A percentile compares a stretch with the other conserved stretches of the same genome.
These are phyloP conservation scores for Eucalyptus pumila DNA, from an alignment of 345 rosid genomes.

Conservation along the genomic window DNA sequence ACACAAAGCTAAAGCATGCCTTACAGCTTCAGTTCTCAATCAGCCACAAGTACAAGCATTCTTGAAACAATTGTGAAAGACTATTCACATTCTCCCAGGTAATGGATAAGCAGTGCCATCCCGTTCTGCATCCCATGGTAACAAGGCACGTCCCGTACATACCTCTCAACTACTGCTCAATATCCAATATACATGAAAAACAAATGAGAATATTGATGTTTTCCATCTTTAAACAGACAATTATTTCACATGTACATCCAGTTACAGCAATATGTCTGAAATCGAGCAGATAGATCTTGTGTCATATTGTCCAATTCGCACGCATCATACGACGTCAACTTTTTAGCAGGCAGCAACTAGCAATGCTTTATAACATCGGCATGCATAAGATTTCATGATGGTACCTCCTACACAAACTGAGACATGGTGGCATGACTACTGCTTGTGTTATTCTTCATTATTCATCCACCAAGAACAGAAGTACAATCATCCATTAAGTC, in stretches of 20 bases:
- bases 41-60: not conserved
- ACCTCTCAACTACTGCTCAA: not conserved
- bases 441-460: not conserved
- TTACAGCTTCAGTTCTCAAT: not conserved
- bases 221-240: not conserved
- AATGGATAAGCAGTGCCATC: not conserved
- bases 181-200: not conserved
- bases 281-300: not conserved
- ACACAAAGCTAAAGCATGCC: not conserved
- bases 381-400: not conserved
- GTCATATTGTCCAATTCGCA: not conserved
- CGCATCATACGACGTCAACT: not conserved
- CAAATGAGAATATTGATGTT: not conserved
- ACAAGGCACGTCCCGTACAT: not conserved
- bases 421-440: not conserved
- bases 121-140: not conserved
- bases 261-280: not conserved
- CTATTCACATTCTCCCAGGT: not conserved
- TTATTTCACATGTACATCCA: not conserved
- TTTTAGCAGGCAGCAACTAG: not conserved
- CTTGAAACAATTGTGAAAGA: not conserved
- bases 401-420: not conserved
- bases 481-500: not conserved
- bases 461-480: not conserved
- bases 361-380: not conserved